phyloP scores from a whole-genome alignment of 345 rosid species.

The Citrus mangshanensis region DNA sequence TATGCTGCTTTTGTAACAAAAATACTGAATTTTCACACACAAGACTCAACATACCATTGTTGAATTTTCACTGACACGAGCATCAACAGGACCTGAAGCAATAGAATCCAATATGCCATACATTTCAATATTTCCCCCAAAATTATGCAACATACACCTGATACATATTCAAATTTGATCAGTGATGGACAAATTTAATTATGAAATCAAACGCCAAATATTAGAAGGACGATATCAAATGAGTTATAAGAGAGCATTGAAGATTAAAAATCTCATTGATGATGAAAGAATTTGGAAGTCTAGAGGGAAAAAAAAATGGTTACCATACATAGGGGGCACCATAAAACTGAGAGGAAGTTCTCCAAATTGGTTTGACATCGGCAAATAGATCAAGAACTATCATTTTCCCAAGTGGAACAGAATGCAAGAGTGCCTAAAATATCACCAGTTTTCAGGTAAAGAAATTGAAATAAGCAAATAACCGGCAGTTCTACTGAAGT shows the following conservation, averaged over 20 bases:
- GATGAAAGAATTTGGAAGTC: not conserved
- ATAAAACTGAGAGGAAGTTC: slow-evolving; percentile 72
- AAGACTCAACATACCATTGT: slow-evolving; percentile 62
- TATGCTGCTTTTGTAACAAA: not conserved
- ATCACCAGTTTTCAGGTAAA: slow-evolving; percentile 12
- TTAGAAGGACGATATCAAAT: not conserved
- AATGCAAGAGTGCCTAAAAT: slow-evolving; percentile 86
- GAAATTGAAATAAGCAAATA: not conserved
- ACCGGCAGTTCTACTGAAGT: not conserved
- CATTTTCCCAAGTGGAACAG: slow-evolving; percentile 91
- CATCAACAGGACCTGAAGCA: slow-evolving; percentile 83
- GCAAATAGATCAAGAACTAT: slow-evolving; percentile 94
- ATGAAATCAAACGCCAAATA: not conserved
- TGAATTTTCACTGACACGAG: slow-evolving; percentile 69
- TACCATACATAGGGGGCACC: slow-evolving; percentile 95
- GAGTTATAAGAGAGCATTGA: not conserved
- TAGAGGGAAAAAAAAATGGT: not conserved
- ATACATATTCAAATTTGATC: slow-evolving; percentile 10
- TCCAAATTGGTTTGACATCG: slow-evolving; percentile 90
- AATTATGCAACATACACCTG: slow-evolving; percentile 96
- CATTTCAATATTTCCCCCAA: slow-evolving; percentile 96
- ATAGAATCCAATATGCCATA: slow-evolving; percentile 78
- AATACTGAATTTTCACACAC: not conserved
- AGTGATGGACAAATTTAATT: not conserved
- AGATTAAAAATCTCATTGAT: not conserved